Percentiles rank a stretch among this genome's conserved stretches.
Evolutionary conservation across 164 flowering plant species (phyloP).

Genomic region (Nymphaea colorata): DNA sequence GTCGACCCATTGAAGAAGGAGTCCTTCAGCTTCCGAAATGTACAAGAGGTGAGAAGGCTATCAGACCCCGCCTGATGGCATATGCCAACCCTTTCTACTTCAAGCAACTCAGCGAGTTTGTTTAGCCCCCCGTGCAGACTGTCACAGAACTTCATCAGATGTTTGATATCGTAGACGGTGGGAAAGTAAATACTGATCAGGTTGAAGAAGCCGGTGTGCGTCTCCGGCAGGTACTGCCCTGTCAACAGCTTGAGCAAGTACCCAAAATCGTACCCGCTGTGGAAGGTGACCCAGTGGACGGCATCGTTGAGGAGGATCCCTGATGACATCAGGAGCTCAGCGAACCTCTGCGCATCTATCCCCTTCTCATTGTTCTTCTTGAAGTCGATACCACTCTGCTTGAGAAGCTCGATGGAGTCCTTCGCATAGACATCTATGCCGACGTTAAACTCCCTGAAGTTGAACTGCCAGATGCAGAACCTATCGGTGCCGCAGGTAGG

Average conservation of each 20-base stretch:
- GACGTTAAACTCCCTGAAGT: conserved; percentile 18
- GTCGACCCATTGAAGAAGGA: conserved; percentile 33
- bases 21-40: conserved; percentile 49
- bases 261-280: conserved; percentile 26
- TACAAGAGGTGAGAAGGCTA: conserved; percentile 46
- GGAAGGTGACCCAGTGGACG: conserved; percentile 33
- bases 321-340: conserved; percentile 23
- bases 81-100: conserved; percentile 42
- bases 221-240: conserved; percentile 30
- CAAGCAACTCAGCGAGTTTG: conserved; percentile 49
- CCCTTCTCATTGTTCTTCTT: conserved; percentile 18
- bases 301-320: conserved; percentile 22
- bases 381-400: conserved; percentile 29
- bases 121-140: conserved; percentile 56
- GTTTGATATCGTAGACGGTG: conserved; percentile 44
- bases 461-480: conserved; percentile 21
- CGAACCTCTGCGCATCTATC: conserved; percentile 15
- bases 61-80: conserved; percentile 63
- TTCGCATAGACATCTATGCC: conserved; percentile 13
- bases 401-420: conserved; percentile 19
- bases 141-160: conserved; percentile 46
- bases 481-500: conserved; percentile 18
- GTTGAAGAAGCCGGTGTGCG: conserved; percentile 27
- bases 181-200: conserved; percentile 40
- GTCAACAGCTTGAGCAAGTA: conserved; percentile 42